These are phyloP conservation scores for Neurospora crassa DNA, from an alignment of 2,329 filamentous ascomycete species.

Conservation along the genomic window DNA sequence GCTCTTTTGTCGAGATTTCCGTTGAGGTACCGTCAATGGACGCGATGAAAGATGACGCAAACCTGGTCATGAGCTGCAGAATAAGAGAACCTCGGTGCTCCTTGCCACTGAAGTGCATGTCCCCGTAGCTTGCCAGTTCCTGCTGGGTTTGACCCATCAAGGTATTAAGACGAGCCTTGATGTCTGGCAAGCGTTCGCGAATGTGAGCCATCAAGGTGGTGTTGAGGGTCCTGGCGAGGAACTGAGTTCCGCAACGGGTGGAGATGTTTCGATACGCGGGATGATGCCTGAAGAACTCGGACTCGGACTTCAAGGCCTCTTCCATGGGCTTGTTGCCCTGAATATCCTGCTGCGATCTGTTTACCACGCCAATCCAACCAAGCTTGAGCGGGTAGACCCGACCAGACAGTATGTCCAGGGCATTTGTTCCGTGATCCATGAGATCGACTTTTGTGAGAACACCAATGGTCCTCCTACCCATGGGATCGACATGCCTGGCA, in stretches of 20 bases:
- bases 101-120: constrained; percentile 95
- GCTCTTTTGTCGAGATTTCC: constrained; percentile 96
- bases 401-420: constrained; percentile 92
- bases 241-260: constrained; percentile 85
- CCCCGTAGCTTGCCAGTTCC: constrained; percentile 93
- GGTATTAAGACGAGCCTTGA: constrained; percentile 95
- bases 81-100: constrained; percentile 94
- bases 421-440: constrained; percentile 98
- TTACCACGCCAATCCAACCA: constrained; percentile 96
- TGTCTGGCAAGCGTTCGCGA: constrained; percentile 88
- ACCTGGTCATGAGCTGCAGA: constrained; percentile 94
- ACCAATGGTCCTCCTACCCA: constrained; percentile 90
- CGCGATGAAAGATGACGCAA: constrained; percentile 94
- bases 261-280: constrained; percentile 97
- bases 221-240: constrained; percentile 88
- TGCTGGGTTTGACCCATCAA: constrained; percentile 99
- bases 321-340: constrained; percentile 91
- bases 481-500: constrained; percentile 89
- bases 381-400: constrained; percentile 94
- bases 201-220: constrained; percentile 94
- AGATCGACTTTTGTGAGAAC: constrained; percentile 94
- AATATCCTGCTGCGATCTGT: constrained; percentile 96
- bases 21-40: constrained; percentile 98
- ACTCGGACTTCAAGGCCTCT: constrained; percentile 80
- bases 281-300: constrained; percentile 94